Base-by-base conservation (phyloP, 495 filamentous ascomycete species). In the Penicillium macrosclerotiorum region DNA sequence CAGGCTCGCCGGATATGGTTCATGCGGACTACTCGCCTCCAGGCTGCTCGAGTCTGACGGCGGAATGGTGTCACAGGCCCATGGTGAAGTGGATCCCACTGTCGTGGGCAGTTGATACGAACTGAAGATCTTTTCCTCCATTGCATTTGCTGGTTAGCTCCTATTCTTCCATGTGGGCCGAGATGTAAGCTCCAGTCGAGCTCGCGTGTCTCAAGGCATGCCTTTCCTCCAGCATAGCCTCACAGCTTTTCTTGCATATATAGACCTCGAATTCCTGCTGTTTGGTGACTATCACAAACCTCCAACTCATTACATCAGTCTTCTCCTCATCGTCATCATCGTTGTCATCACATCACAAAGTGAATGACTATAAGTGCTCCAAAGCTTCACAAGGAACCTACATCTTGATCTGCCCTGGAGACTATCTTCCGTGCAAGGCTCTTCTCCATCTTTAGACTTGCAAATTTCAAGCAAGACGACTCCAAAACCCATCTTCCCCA, bases 131-230 rank as follows among this genome's bases (percentile, higher is more conserved):
- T 38, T 47, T 43, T 57, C 38, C 49, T 42, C 50, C 51, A 57
- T 57, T 57, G 45, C 45, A 46, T 37, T 46, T 36, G 44, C 44
- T 19, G 37, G 27, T 55, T 42, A 49, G 41, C 23, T 38, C 14
- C 34, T 52, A 25, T 39, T 38, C 31, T 38, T 18, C 57, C 57
- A 63, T 63, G 56, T 63, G 59, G 59, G 45, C 52, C 53, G 44
- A 35, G 47, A 45, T 52, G 45, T 26, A 47, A 53, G 37, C 34
- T 51, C 38, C 55, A 48, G 45, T 37, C 22, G 26, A 56, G 36
- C 58, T 62, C 59, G 55, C 59, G 50, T 63, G 49, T 45, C 27
- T 45, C 43, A 47, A 47, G 36, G 53, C 47, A 63, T 60, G 47
- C 36, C 45, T 42, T 19, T 32, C 20, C 23, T 35, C 9, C 12